Base-by-base conservation (phyloP, 176 grass and related monocot genomes). In the Phyllostachys edulis region DNA sequence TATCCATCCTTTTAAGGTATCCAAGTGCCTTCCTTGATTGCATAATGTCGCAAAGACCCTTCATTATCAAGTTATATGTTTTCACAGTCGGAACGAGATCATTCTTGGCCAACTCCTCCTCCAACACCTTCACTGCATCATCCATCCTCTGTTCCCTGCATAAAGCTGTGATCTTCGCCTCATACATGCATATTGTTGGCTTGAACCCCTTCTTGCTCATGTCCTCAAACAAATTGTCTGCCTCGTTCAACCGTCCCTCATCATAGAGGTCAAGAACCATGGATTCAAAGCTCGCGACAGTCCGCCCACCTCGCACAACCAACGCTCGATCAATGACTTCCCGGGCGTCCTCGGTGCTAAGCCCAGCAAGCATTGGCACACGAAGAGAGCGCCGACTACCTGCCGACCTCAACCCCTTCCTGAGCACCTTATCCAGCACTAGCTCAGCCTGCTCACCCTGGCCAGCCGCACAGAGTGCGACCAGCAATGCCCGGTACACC, bases 21-120 rank as follows among this genome's bases (percentile, higher is more conserved):
- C 51, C n/a, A 16, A 97, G 78, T 67, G 90, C 95, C 80, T 80
- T 94, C 34, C 41, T 61, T 23, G 95, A 88, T 77, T 94, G 83
- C 64, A 71, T 75, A 36, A 6, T 67, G 65, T 94, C 62, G 17
- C 95, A 94, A 69, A 94, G 82, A 66, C 92, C 90, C 16, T 91
- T 86, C 52, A 94, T 91, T 67, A 97, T 39, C 75, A 93, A 86
- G 86, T 94, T 94, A 82, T 93, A 94, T 55, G 91, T 77, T 56
- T 3, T 79, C 36, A 88, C 75, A 3, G 89, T 87, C 5, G 90
- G 95, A 52, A 90, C 76, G 38, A 88, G 86, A 56, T 79, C 90
- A 74, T 86, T 90, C 66, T 88, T 86, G 17, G 73, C 44, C 79
- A 94, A 79, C 55, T 94, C 95, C 55, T 94, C 95, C 51, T 94